Conservation (phyloP, 371 early-diverging fungal species). For the Syncephalis plumigaleata region DNA sequence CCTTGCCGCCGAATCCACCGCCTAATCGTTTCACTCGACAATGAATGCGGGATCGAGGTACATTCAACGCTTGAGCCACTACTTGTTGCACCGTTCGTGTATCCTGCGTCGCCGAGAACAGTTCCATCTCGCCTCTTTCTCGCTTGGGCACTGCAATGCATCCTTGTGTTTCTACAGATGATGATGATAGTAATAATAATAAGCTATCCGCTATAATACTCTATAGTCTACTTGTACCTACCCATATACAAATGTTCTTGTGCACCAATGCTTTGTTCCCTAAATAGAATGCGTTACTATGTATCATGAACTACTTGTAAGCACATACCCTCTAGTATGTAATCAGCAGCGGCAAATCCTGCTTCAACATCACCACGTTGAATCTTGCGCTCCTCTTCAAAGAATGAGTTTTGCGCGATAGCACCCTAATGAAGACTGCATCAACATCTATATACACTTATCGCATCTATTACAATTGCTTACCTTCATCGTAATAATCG, state of each 20-base stretch:
- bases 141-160: constrained; percentile 37
- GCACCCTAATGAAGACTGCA: constrained; percentile 23
- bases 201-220: too few relatives aligned
- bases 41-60: constrained; percentile 33
- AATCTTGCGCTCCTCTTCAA: constrained; percentile 22
- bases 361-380: constrained; percentile 27
- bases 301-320: too few relatives aligned
- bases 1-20: constrained; percentile 74
- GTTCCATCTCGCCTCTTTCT: constrained; percentile 51
- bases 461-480: too few relatives aligned
- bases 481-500: constrained; percentile 35
- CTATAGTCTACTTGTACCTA: too few relatives aligned
- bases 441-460: too few relatives aligned
- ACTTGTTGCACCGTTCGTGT: constrained; percentile 42
- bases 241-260: constrained; percentile 53
- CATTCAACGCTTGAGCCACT: constrained; percentile 36
- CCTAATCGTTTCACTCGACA: constrained; percentile 53
- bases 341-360: constrained; percentile 22
- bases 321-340: constrained; percentile 26
- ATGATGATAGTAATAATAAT: too few relatives aligned
- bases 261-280: constrained; percentile 19
- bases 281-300: too few relatives aligned
- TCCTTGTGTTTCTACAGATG: constrained; percentile 42
- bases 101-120: constrained; percentile 54
- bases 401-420: constrained; percentile 34